phyloP scores from a whole-genome alignment of 2,329 filamentous ascomycete genomes.

The Anthostomella pinea region DNA sequence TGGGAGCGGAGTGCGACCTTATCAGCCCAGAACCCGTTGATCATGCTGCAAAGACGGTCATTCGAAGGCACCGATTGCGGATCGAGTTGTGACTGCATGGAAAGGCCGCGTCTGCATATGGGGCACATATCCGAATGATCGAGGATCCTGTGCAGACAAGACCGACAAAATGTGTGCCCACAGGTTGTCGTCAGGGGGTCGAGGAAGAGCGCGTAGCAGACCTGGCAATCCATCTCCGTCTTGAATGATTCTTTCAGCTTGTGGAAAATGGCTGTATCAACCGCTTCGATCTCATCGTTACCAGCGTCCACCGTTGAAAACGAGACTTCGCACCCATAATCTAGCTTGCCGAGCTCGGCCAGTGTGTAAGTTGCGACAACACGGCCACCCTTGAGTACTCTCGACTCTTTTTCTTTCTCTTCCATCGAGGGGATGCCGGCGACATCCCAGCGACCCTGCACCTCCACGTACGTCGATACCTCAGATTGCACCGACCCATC shows the following conservation, averaged over 20 bases:
- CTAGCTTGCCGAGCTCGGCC: constrained; percentile 40
- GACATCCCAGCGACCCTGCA: constrained; percentile 37
- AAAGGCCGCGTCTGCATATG: constrained; percentile 68
- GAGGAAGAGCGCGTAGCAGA: constrained; percentile 79
- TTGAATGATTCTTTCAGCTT: constrained; percentile 60
- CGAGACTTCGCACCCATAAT: constrained; percentile 30
- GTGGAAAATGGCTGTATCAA: constrained; percentile 52
- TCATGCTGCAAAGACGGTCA: constrained; percentile 57
- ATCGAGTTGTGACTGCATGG: constrained; percentile 44
- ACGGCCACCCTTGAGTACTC: constrained; percentile 52
- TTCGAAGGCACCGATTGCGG: constrained; percentile 53
- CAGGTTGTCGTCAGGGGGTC: constrained; percentile 83
- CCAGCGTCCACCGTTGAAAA: constrained; percentile 28
- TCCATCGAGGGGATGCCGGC: constrained; percentile 41
- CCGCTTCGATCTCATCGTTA: constrained; percentile 27
- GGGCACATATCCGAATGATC: constrained; percentile 79
- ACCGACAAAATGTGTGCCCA: constrained; percentile 85
- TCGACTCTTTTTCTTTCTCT: constrained; percentile 31
- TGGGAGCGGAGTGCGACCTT: constrained; percentile 57
- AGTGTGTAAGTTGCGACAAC: constrained; percentile 66
- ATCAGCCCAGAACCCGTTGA: constrained; percentile 67
- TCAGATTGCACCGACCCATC: constrained; percentile 32
- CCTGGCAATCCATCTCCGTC: constrained; percentile 79
- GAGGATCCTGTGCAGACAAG: constrained; percentile 72
- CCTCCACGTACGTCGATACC: constrained; percentile 39